phyloP scores from a whole-genome alignment of 192 early-diverging fungal species.

The Coemansia sp. region DNA sequence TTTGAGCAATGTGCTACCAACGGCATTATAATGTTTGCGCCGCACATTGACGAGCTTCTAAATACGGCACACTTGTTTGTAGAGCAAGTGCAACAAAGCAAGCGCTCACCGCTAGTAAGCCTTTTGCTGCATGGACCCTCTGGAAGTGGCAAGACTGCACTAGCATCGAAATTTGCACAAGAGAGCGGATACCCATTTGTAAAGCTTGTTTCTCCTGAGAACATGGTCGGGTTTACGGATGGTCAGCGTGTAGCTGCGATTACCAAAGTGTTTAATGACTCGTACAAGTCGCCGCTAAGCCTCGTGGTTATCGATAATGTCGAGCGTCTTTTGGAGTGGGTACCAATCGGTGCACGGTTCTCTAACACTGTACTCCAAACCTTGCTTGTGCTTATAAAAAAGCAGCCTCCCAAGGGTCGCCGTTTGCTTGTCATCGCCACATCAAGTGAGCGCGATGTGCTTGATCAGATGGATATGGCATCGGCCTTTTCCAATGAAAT shows the following conservation, averaged over 20 bases:
- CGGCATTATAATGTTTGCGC: slow-evolving; percentile 79
- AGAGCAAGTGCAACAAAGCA: slow-evolving; percentile 74
- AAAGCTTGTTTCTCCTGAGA: slow-evolving; percentile 94
- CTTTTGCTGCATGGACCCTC: slow-evolving; percentile 85
- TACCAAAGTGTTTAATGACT: slow-evolving; percentile 94
- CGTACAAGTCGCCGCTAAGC: slow-evolving; percentile 93
- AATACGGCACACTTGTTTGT: slow-evolving; percentile 62
- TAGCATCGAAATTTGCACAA: slow-evolving; percentile 94
- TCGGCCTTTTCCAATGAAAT: slow-evolving; percentile 85
- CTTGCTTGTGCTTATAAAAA: slow-evolving; percentile 89
- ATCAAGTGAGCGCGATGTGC: slow-evolving; percentile 73
- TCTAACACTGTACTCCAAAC: slow-evolving; percentile 93
- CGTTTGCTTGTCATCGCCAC: slow-evolving; percentile 91
- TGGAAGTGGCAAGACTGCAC: slow-evolving; percentile 90
- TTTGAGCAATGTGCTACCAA: slow-evolving; percentile 82
- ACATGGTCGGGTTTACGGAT: slow-evolving; percentile 91
- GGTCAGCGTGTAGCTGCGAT: slow-evolving; percentile 80
- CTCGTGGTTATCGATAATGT: slow-evolving; percentile 93
- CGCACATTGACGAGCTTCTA: slow-evolving; percentile 61
- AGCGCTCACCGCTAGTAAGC: slow-evolving; percentile 87
- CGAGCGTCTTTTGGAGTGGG: slow-evolving; percentile 93
- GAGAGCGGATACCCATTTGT: slow-evolving; percentile 92
- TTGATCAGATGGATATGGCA: slow-evolving; percentile 84
- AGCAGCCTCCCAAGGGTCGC: slow-evolving; percentile 80
- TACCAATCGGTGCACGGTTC: slow-evolving; percentile 92